A percentile compares a stretch with the other conserved stretches of the same genome.
Conservation (phyloP, 306 rosid genomes). For the Lathyrus aphaca region DNA sequence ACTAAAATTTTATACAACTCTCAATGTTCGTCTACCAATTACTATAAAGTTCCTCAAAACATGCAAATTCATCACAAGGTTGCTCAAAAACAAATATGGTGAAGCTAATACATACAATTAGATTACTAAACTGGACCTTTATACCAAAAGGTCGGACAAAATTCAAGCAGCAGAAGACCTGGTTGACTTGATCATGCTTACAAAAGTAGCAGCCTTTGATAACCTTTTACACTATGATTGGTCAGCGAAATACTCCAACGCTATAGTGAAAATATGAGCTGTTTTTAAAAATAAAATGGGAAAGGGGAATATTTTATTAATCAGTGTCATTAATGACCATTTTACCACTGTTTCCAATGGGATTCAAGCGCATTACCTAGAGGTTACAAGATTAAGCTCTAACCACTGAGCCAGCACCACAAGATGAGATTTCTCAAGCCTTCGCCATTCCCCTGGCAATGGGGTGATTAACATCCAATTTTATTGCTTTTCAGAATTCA, state of each 20-base stretch:
- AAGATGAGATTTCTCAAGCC: constrained; percentile 9
- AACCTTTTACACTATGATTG: constrained; percentile 13
- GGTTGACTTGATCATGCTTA: constrained; percentile 25
- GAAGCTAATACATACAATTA: constrained; percentile 15
- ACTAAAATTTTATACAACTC: not conserved
- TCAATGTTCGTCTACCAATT: not conserved
- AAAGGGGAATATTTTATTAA: no score
- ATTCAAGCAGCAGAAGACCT: not conserved
- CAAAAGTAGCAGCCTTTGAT: not conserved
- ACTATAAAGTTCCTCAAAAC: not conserved
- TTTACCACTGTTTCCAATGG: no score
- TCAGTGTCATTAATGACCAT: no score
- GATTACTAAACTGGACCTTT: not conserved
- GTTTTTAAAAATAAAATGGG: no score
- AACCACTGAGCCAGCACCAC: no score
- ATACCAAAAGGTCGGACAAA: constrained; percentile 5
- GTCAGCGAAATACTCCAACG: constrained; percentile 9
- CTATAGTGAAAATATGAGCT: constrained; percentile 6
- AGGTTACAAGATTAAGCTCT: no score
- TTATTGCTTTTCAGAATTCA: constrained; percentile 14
- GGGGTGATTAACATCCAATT: constrained; percentile 19
- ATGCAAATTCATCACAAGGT: constrained; percentile 16
- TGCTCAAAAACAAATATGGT: not conserved
- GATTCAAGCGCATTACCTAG: no score
- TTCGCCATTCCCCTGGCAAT: not conserved